A percentile compares a stretch with the other conserved stretches of the same genome.
Evolutionary conservation across 1,284 basidiomycete genomes (phyloP).

Genomic region (Cutaneotrichosporon mucoides): DNA sequence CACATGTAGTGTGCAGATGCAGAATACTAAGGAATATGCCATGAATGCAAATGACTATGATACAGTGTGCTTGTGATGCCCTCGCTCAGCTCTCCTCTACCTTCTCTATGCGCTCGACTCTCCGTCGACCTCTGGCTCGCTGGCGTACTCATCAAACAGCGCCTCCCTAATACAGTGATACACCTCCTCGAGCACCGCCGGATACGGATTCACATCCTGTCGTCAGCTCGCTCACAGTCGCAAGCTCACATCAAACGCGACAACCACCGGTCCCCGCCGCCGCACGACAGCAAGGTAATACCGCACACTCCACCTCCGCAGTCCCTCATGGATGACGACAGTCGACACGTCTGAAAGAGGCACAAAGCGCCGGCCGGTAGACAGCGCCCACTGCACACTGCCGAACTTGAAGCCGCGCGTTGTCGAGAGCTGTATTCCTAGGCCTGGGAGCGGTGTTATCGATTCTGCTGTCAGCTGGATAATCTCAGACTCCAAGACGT

Average conservation of each 20-base stretch:
- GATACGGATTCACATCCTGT: slow-evolving; percentile 27
- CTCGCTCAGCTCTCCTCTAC: no score
- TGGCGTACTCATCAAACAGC: slow-evolving; percentile 33
- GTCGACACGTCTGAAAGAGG: slow-evolving; percentile 31
- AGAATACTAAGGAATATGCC: no score
- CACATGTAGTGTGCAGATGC: background rate
- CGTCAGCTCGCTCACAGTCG: no score
- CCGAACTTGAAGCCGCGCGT: slow-evolving; percentile 37
- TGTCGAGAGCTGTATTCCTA: slow-evolving; percentile 59
- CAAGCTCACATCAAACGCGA: slow-evolving; percentile 30
- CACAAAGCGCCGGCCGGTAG: slow-evolving; percentile 25
- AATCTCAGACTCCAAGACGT: no score
- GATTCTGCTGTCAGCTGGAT: slow-evolving; percentile 32
- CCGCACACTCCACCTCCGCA: slow-evolving; percentile 33
- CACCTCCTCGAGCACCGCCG: slow-evolving; percentile 31
- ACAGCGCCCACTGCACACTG: background rate
- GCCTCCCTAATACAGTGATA: slow-evolving; percentile 35
- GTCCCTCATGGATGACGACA: slow-evolving; percentile 39
- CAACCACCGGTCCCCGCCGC: slow-evolving; percentile 18
- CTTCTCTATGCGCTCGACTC: no score
- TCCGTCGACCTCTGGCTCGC: background rate
- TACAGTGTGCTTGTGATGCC: no score
- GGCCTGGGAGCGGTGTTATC: slow-evolving; percentile 52
- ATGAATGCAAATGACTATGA: no score
- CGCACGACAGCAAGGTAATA: slow-evolving; percentile 39